Percentiles rank a stretch among this genome's conserved stretches.
Evolutionary conservation across 441 rosid species (phyloP).

Genomic region (Populus hybrid): DNA sequence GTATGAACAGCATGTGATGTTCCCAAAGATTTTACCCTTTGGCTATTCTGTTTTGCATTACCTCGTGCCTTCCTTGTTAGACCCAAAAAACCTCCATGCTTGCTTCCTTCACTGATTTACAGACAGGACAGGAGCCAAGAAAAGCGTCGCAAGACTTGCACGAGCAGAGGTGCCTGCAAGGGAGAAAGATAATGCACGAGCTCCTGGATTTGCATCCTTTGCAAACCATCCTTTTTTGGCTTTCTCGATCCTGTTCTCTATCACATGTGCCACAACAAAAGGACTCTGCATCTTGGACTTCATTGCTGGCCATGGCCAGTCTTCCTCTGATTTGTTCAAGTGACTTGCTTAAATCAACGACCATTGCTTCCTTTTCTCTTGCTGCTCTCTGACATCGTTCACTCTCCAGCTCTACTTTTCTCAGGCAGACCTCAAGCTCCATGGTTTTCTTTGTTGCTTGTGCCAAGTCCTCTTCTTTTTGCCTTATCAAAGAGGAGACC

Average conservation of each 20-base stretch:
- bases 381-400: slow-evolving; percentile 40
- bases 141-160: slow-evolving; percentile 45
- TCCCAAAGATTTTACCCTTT: background rate
- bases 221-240: slow-evolving; percentile 25
- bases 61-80: background rate
- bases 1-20: slow-evolving; percentile 17
- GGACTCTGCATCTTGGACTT: slow-evolving; percentile 41
- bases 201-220: slow-evolving; percentile 36
- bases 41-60: too few relatives aligned
- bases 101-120: slow-evolving; percentile 42
- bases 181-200: slow-evolving; percentile 44
- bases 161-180: slow-evolving; percentile 55
- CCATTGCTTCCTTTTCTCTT: slow-evolving; percentile 39
- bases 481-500: slow-evolving; percentile 28
- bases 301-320: slow-evolving; percentile 7
- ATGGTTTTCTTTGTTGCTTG: slow-evolving; percentile 30
- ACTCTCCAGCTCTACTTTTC: slow-evolving; percentile 32
- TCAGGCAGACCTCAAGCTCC: slow-evolving; percentile 45
- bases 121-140: slow-evolving; percentile 47
- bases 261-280: slow-evolving; percentile 24
- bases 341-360: slow-evolving; percentile 31
- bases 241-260: background rate
- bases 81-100: slow-evolving; percentile 46
- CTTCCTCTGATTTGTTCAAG: slow-evolving; percentile 33
- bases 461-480: slow-evolving; percentile 44